Base-by-base conservation (phyloP, 257 asterid species). In the Gentiana macrophylla region DNA sequence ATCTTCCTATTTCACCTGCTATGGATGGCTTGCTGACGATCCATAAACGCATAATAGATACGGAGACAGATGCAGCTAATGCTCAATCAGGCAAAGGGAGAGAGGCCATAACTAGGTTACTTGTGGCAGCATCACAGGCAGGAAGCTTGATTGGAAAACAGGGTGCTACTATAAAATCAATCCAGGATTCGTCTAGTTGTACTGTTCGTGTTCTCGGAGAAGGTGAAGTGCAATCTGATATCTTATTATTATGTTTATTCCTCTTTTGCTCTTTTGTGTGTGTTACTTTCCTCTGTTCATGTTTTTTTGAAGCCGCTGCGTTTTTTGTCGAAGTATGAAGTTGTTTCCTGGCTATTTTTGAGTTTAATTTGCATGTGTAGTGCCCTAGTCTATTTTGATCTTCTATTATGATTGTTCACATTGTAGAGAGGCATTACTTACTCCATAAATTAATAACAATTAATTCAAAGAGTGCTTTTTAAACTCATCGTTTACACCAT, bases 121-220 rank as follows among this genome's bases (percentile, higher is more conserved):
- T 89, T 55, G 89, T 89, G 50, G 95, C 97, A 50, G 93, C 93
- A 66, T 68, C 87, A 51, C 97, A 89, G 68, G 95, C 94, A 65
- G 94, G 95, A 64, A 83, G 81, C 73, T 80, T 89, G 77, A 89
- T 89, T 50, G 97, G 97, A 70, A 89, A 89, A 78, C 97, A 89
- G 72, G 95, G 97, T 53, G 80, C 94, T 56, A 89, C 97, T n/a
- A 68, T 89, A 57, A 89, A 89, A 78, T 68, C 90, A 47, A 82
- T 89, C 67, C 84, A 86, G 71, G 97, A 86, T 61, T 84, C 79
- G 56, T 89, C 95, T 57, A 67, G 73, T 64, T 89, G 94, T 78
- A 78, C 63, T 43, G 72, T 89, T 56, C 93, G 95, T 60, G 90
- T 89, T 62, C 79, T 89, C 61, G 80, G 94, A 59, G 84, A 80